phyloP scores from a whole-genome alignment of 768 basidiomycete genomes.

The Neoboletus subvelutipes region DNA sequence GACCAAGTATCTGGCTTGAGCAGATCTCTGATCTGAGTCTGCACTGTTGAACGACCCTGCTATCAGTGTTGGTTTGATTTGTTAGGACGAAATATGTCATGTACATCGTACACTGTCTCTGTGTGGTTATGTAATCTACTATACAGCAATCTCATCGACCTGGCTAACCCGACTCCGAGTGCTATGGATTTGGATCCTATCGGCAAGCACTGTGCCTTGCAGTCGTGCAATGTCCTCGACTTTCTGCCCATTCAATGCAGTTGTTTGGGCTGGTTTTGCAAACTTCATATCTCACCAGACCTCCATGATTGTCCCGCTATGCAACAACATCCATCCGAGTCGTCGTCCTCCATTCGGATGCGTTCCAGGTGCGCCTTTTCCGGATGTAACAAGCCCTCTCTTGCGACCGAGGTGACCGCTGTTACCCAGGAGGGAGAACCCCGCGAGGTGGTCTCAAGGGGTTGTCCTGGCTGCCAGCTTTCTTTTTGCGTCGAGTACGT shows the following conservation, averaged over 20 bases:
- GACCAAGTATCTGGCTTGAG: not conserved
- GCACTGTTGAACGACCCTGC: not conserved
- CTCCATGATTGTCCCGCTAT: slow-evolving; percentile 52
- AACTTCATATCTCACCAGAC: slow-evolving; percentile 57
- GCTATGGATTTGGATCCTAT: slow-evolving; percentile 48
- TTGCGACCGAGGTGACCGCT: slow-evolving; percentile 41
- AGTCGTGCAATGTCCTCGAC: slow-evolving; percentile 62
- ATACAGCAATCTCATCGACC: no score
- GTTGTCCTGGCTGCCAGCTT: slow-evolving; percentile 52
- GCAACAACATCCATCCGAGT: not conserved
- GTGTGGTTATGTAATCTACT: slow-evolving; percentile 5
- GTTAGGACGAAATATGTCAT: no score
- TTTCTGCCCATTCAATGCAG: slow-evolving; percentile 74
- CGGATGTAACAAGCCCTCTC: slow-evolving; percentile 55
- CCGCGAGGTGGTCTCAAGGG: slow-evolving; percentile 17
- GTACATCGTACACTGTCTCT: no score
- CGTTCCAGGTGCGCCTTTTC: slow-evolving; percentile 49
- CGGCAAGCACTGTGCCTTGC: slow-evolving; percentile 64
- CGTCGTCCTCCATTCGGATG: slow-evolving; percentile 21
- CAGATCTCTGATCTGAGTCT: not conserved
- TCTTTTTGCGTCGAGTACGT: slow-evolving; percentile 67
- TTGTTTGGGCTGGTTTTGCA: slow-evolving; percentile 63
- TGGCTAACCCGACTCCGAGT: not conserved
- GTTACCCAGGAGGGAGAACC: slow-evolving; percentile 2
- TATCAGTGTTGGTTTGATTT: no score